Conservation (phyloP, 495 filamentous ascomycete species). For the Penicillium desertorum region DNA sequence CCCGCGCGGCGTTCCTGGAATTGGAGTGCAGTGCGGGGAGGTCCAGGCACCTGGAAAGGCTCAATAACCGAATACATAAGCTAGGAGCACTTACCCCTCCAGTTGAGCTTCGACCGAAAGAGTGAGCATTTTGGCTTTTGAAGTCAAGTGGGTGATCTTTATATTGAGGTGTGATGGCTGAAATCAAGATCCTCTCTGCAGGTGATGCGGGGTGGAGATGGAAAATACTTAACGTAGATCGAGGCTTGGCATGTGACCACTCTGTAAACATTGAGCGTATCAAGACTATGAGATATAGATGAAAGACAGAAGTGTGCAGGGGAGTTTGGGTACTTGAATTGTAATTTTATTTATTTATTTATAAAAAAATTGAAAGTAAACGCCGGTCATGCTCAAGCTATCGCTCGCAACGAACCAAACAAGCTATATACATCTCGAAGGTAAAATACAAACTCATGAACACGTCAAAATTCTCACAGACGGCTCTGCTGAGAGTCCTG, state of each 20-base stretch:
- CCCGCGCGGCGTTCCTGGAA: background rate
- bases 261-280: background rate
- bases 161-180: constrained; percentile 4
- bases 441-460: constrained; percentile 26
- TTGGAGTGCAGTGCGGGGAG: constrained; percentile 10
- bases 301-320: background rate
- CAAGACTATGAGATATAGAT: background rate
- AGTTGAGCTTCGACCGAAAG: constrained; percentile 78
- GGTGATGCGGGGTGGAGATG: constrained; percentile 33
- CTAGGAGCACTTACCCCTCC: constrained; percentile 54
- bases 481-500: constrained; percentile 43
- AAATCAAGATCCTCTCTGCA: constrained; percentile 13
- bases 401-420: constrained; percentile 23
- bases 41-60: background rate
- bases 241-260: constrained; percentile 30
- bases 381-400: constrained; percentile 38
- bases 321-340: background rate
- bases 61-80: background rate
- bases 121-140: constrained; percentile 62
- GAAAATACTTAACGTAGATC: constrained; percentile 23
- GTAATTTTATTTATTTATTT: constrained; percentile 15
- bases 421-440: constrained; percentile 27
- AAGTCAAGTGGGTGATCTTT: constrained; percentile 4
- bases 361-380: constrained; percentile 23
- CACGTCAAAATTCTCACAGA: constrained; percentile 27